Percentiles rank a stretch among this genome's conserved stretches.
phyloP scores from a whole-genome alignment of 2,329 filamentous ascomycete genomes.

The Nectriaceae sp. region DNA sequence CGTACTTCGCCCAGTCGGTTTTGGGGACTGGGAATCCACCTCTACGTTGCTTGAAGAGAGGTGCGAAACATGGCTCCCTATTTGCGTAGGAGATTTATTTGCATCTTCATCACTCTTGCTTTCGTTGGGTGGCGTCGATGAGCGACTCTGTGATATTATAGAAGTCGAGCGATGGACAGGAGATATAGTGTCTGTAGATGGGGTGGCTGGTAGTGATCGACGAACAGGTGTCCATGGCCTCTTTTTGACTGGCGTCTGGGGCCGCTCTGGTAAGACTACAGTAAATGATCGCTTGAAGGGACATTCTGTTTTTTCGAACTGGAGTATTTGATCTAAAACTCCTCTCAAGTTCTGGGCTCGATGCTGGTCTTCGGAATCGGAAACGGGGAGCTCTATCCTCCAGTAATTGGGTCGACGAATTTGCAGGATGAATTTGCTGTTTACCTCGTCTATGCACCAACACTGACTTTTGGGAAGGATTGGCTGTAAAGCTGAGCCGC shows the following conservation, averaged over 20 bases:
- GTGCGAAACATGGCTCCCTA: no score
- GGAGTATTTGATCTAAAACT: conserved; percentile 71
- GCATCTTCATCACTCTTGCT: neutral
- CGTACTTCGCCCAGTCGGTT: no score
- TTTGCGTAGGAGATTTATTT: no score
- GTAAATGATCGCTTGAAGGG: conserved; percentile 80
- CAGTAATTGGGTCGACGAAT: conserved; percentile 84
- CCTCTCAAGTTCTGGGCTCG: conserved; percentile 68
- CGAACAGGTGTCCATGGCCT: conserved; percentile 64
- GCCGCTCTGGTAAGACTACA: conserved; percentile 70
- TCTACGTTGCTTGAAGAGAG: no score
- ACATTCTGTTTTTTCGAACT: conserved; percentile 86
- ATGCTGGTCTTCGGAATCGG: conserved; percentile 46
- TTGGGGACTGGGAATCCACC: no score
- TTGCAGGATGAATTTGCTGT: conserved; percentile 81
- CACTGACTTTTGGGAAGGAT: conserved; percentile 89
- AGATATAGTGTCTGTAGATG: neutral
- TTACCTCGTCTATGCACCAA: conserved; percentile 86
- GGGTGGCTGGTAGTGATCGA: conserved; percentile 12
- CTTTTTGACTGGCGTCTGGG: conserved; percentile 65
- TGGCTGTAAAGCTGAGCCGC: conserved; percentile 78
- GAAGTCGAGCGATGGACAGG: neutral
- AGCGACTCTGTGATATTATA: neutral
- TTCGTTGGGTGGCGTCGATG: neutral
- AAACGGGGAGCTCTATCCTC: conserved; percentile 80